Percentiles rank a stretch among this genome's conserved stretches.
These are phyloP conservation scores for Dryas drummondii DNA, from an alignment of 306 rosid species.

Conservation along the genomic window DNA sequence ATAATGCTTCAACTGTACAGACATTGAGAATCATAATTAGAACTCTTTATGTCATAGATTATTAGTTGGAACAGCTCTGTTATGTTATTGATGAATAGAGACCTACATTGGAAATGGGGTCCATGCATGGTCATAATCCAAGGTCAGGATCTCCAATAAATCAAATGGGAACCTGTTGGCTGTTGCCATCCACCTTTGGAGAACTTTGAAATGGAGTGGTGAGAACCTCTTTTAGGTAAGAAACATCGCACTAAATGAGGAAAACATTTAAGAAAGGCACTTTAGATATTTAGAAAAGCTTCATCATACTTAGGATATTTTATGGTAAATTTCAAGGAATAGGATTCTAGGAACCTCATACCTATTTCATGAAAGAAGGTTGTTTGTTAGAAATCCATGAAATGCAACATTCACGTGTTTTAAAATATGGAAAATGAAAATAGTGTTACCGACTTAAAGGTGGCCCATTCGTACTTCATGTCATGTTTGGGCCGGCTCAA, in stretches of 20 bases:
- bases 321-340: too few species aligned
- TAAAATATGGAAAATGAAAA: too few species aligned
- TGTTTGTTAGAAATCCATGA: too few species aligned
- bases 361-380: too few species aligned
- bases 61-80: background rate
- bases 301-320: too few species aligned
- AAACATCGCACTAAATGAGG: background rate
- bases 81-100: background rate
- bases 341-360: too few species aligned
- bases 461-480: too few species aligned
- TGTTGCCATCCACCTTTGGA: background rate
- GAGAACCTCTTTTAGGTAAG: background rate
- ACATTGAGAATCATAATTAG: background rate
- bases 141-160: background rate
- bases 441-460: too few species aligned
- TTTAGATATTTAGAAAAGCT: background rate
- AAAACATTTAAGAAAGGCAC: background rate
- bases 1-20: background rate
- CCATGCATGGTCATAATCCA: background rate
- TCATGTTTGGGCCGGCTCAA: too few species aligned
- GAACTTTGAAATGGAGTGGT: background rate
- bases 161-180: slow-evolving; percentile 12
- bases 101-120: background rate
- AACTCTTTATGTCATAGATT: background rate
- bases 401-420: too few species aligned